Conservation (phyloP, 257 asterid species). For the Rauvolfia tetraphylla region DNA sequence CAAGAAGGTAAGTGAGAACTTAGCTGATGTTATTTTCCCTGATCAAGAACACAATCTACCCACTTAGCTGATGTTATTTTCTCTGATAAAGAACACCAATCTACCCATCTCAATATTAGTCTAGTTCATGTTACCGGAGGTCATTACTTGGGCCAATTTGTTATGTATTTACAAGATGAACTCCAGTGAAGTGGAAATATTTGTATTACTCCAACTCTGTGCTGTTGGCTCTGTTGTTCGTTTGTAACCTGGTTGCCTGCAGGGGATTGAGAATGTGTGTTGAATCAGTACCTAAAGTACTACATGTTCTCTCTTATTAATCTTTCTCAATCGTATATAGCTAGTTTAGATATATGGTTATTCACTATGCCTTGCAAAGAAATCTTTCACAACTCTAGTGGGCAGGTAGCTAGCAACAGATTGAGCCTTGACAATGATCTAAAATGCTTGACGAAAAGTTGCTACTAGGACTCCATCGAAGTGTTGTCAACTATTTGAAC, state of each 20-base stretch:
- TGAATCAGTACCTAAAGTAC: background rate
- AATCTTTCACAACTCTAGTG: background rate
- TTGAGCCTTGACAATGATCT: background rate
- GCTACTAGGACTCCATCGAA: background rate
- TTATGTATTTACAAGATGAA: background rate
- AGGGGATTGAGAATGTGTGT: background rate
- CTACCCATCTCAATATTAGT: background rate
- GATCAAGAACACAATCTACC: no score
- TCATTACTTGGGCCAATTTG: background rate
- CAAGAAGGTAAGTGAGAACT: constrained; percentile 55
- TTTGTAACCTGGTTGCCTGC: background rate
- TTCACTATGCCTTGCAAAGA: background rate
- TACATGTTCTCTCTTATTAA: no score
- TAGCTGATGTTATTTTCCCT: constrained; percentile 1
- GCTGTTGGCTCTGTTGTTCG: background rate
- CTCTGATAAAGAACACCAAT: background rate
- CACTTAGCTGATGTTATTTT: constrained; percentile 1
- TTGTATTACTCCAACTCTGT: background rate
- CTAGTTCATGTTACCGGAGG: background rate
- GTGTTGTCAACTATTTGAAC: background rate
- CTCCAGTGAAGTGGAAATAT: background rate
- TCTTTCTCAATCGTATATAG: background rate
- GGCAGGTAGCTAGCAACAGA: background rate
- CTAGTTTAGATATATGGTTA: background rate
- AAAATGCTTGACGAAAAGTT: background rate